Conservation (phyloP, 768 basidiomycete genomes). For the Macrolepiota fuliginosa region DNA sequence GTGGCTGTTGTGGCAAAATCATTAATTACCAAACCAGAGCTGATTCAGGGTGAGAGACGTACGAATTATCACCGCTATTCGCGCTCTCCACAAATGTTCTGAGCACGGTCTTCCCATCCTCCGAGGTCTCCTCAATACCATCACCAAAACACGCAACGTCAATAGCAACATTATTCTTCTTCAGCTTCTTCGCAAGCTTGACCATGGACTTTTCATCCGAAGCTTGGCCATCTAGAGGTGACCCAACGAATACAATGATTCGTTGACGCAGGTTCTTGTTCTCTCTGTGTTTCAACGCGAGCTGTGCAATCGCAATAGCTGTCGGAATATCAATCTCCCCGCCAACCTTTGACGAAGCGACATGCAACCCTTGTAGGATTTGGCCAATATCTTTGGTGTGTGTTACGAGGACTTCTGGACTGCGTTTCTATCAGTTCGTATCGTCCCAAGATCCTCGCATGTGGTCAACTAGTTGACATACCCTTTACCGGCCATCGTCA, state of each 20-base stretch:
- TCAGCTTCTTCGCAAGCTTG: slow-evolving; percentile 92
- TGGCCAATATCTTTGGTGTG: slow-evolving; percentile 95
- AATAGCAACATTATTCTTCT: slow-evolving; percentile 98
- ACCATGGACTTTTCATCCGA: slow-evolving; percentile 79
- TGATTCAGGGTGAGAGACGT: slow-evolving; percentile 25
- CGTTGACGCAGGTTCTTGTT: slow-evolving; percentile 98
- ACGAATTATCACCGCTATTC: slow-evolving; percentile 86
- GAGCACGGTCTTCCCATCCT: slow-evolving; percentile 64
- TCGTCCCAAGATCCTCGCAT: not conserved
- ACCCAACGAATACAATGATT: slow-evolving; percentile 91
- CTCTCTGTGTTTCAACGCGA: slow-evolving; percentile 95
- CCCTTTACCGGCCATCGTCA: slow-evolving; percentile 99
- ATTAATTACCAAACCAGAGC: not conserved
- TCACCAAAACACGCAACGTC: slow-evolving; percentile 93
- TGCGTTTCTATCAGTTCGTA: slow-evolving; percentile 26
- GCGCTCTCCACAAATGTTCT: slow-evolving; percentile 81
- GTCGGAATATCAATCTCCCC: slow-evolving; percentile 87
- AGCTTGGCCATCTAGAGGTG: slow-evolving; percentile 70
- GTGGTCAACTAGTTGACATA: slow-evolving; percentile 33
- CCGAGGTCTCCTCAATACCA: slow-evolving; percentile 66
- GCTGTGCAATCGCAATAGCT: slow-evolving; percentile 89
- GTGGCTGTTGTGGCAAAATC: slow-evolving; percentile 50
- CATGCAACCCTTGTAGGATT: slow-evolving; percentile 77
- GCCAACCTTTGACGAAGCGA: slow-evolving; percentile 66
- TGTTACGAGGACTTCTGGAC: slow-evolving; percentile 94